A percentile compares a stretch with the other conserved stretches of the same genome.
Evolutionary conservation across 148 eudicot species (phyloP).

Genomic region (Arctostaphylos glauca): DNA sequence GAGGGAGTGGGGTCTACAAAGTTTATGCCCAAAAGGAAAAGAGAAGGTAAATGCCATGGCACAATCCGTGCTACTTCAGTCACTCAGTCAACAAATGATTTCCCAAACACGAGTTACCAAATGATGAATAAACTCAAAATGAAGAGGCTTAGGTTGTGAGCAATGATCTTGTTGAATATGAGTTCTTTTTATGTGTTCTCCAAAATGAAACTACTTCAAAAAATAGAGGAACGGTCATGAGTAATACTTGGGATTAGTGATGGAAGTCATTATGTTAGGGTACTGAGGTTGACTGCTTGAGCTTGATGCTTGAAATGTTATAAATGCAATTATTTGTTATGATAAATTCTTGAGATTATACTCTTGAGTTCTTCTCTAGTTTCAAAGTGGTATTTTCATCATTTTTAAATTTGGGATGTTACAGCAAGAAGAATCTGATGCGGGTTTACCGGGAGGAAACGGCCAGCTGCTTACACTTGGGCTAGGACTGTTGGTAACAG

Average conservation of each 20-base stretch:
- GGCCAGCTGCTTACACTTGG: constrained; percentile 87
- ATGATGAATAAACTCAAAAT: background rate
- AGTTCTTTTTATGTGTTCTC: background rate
- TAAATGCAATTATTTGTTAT: background rate
- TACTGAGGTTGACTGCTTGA: constrained; percentile 11
- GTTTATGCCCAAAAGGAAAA: background rate
- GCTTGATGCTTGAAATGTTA: background rate
- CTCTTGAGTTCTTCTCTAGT: background rate
- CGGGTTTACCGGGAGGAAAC: constrained; percentile 59
- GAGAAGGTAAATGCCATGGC: too few species aligned
- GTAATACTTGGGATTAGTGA: background rate
- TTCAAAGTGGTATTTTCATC: background rate
- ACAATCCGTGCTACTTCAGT: background rate
- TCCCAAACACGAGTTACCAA: background rate
- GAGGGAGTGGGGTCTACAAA: background rate
- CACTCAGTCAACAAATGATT: background rate
- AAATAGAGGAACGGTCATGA: background rate
- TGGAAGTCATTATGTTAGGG: background rate
- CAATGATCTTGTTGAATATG: background rate
- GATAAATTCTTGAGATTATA: background rate
- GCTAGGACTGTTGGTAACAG: constrained; percentile 78
- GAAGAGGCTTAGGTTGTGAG: background rate
- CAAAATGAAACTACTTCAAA: background rate
- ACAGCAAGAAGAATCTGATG: constrained; percentile 88
- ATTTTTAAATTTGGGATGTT: constrained; percentile 7